Conservation (phyloP, 1,284 basidiomycete species). For the Leccinum angustisporum region DNA sequence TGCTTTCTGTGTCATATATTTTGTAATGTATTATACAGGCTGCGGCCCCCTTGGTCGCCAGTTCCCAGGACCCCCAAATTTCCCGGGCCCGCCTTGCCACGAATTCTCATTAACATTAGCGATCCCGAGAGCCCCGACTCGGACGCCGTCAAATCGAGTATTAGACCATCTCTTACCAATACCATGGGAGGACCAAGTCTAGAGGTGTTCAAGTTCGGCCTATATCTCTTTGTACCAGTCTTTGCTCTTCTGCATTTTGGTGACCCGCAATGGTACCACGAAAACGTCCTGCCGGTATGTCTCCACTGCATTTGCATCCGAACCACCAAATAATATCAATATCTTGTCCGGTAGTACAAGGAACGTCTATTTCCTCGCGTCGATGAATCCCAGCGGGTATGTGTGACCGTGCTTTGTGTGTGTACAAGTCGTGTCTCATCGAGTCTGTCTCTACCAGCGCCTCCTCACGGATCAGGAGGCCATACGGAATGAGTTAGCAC, state of each 20-base stretch:
- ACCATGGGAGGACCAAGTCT: constrained; percentile 77
- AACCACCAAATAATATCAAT: neutral
- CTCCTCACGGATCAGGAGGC: constrained; percentile 65
- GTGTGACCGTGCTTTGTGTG: constrained; percentile 11
- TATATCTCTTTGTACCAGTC: constrained; percentile 75
- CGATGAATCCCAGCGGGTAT: constrained; percentile 55
- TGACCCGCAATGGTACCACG: constrained; percentile 84
- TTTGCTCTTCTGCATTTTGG: constrained; percentile 89
- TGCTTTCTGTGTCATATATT: too few species aligned
- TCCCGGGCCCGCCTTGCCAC: neutral
- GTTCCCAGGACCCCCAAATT: neutral
- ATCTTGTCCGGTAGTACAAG: constrained; percentile 54
- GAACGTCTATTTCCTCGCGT: constrained; percentile 67
- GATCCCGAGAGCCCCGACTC: neutral
- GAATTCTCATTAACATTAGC: neutral
- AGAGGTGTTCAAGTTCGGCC: constrained; percentile 85
- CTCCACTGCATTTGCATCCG: neutral
- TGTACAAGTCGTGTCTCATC: constrained; percentile 8
- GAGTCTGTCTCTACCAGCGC: constrained; percentile 37
- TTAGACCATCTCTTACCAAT: constrained; percentile 22
- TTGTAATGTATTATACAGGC: too few species aligned
- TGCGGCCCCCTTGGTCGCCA: neutral
- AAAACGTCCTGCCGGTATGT: constrained; percentile 81
- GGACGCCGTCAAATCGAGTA: neutral
- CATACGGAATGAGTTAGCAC: constrained; percentile 58